phyloP scores from a whole-genome alignment of 164 flowering plant species.

The Paratinospora sagittata region DNA sequence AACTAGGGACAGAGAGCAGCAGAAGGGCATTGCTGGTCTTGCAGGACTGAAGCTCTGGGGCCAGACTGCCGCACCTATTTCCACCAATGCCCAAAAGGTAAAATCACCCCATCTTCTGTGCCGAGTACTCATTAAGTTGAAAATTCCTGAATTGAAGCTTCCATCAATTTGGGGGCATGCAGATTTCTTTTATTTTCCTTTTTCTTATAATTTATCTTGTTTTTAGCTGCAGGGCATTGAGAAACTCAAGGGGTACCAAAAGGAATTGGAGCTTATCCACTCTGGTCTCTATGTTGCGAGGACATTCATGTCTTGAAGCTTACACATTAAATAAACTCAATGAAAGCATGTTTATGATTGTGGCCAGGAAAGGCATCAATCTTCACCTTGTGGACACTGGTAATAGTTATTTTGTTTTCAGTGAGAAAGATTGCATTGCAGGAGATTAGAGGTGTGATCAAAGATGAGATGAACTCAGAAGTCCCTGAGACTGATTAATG shows the following conservation, averaged over 20 bases:
- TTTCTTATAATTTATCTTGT: not conserved
- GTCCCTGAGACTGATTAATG: too few relatives aligned
- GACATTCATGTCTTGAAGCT: conserved; percentile 12
- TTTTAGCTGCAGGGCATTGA: conserved; percentile 18
- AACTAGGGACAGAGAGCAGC: conserved; percentile 13
- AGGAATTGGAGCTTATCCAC: conserved; percentile 20
- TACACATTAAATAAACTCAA: not conserved
- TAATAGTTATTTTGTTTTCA: not conserved
- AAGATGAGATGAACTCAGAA: too few relatives aligned
- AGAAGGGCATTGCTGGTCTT: conserved; percentile 13
- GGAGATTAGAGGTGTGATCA: not conserved
- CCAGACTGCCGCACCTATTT: conserved; percentile 11
- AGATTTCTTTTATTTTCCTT: not conserved
- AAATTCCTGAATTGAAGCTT: not conserved
- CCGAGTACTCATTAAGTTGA: not conserved
- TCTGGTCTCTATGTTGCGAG: conserved; percentile 16
- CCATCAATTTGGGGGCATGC: not conserved
- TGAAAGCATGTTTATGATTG: not conserved
- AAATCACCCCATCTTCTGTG: not conserved
- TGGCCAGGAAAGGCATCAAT: not conserved
- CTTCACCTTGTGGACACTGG: not conserved
- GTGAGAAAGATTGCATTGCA: not conserved
- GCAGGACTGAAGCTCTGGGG: conserved; percentile 21
- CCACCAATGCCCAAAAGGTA: conserved; percentile 20
- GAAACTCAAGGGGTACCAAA: conserved; percentile 14